Evolutionary conservation across 495 filamentous ascomycete genomes (phyloP).

Genomic region (Physcia stellaris): DNA sequence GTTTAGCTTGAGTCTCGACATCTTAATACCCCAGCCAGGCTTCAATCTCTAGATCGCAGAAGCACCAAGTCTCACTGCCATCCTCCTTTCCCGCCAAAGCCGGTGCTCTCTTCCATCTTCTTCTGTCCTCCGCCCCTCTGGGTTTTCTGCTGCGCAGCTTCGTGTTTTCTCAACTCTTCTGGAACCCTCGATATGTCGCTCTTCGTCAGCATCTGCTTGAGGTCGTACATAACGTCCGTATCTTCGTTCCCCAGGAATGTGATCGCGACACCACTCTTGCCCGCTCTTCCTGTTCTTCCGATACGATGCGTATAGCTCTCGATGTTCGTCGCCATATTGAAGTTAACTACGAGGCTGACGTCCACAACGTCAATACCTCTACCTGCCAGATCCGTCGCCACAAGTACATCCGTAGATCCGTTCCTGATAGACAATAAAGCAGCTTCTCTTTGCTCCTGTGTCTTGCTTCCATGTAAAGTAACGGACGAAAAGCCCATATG

Average conservation of each 20-base stretch:
- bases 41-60: no score
- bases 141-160: conserved; percentile 79
- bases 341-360: conserved; percentile 90
- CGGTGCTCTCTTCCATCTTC: conserved; percentile 49
- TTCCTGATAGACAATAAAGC: conserved; percentile 76
- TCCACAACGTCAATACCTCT: conserved; percentile 97
- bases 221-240: conserved; percentile 75
- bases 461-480: conserved; percentile 89
- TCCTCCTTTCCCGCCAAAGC: conserved; percentile 46
- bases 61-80: conserved; percentile 22
- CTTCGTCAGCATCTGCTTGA: conserved; percentile 93
- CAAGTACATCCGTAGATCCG: conserved; percentile 73
- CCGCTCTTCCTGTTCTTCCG: conserved; percentile 92
- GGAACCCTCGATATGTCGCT: conserved; percentile 80
- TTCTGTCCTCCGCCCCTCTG: conserved; percentile 39
- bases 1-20: no score
- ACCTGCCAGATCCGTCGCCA: conserved; percentile 91
- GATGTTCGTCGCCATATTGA: conserved; percentile 94
- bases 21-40: no score
- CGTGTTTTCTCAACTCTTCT: conserved; percentile 86
- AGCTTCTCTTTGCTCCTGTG: conserved; percentile 93
- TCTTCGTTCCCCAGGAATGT: conserved; percentile 95
- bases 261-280: conserved; percentile 93
- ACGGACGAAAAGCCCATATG: conserved; percentile 84
- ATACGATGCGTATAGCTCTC: conserved; percentile 97